Evolutionary conservation across 768 basidiomycete genomes (phyloP).

Genomic region (Amanita thiersii): DNA sequence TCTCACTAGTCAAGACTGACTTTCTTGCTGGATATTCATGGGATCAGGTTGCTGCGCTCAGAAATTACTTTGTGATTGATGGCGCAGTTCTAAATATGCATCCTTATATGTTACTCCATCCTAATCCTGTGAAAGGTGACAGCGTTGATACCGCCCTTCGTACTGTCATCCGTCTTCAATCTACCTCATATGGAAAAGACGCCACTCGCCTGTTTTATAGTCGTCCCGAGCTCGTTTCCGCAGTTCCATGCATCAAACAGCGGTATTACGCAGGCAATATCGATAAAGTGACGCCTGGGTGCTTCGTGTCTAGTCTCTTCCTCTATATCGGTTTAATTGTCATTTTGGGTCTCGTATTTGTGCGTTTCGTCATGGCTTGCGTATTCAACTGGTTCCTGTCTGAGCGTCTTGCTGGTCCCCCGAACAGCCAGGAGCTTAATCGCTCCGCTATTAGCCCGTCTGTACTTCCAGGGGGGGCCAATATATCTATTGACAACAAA

Average conservation of each 20-base stretch:
- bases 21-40: conserved; percentile 84
- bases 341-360: conserved; percentile 83
- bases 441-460: conserved; percentile 87
- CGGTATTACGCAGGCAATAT: conserved; percentile 93
- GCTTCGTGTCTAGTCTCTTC: conserved; percentile 84
- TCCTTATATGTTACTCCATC: conserved; percentile 75
- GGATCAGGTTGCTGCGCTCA: conserved; percentile 70
- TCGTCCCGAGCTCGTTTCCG: conserved; percentile 50
- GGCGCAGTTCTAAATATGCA: conserved; percentile 91
- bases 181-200: conserved; percentile 66
- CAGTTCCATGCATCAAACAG: conserved; percentile 73
- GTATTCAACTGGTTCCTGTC: conserved; percentile 97
- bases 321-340: conserved; percentile 87
- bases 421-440: conserved; percentile 61
- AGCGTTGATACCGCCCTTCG: conserved; percentile 80
- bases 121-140: conserved; percentile 60
- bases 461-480: conserved; percentile 95
- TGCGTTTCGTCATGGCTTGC: conserved; percentile 94
- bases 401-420: conserved; percentile 68
- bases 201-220: conserved; percentile 84
- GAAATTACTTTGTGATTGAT: conserved; percentile 82
- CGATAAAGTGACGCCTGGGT: conserved; percentile 94
- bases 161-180: conserved; percentile 45
- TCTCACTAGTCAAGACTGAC: conserved; percentile 58
- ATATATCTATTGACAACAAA: conserved; percentile 84